Conservation (phyloP, 768 basidiomycete species). For the Suillus weaverae region DNA sequence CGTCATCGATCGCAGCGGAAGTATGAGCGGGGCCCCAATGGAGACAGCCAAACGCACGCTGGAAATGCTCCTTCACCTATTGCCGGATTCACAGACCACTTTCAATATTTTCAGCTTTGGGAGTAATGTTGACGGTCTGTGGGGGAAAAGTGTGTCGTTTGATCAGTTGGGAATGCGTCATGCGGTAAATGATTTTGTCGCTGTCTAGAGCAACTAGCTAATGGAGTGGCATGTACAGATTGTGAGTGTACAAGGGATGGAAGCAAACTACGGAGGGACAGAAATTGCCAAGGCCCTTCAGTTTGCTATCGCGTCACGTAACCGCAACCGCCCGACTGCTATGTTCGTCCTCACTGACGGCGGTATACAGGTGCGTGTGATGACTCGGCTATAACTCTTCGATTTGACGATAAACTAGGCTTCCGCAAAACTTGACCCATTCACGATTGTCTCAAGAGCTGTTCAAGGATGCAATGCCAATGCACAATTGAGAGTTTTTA, state of each 20-base stretch:
- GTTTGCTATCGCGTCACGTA: slow-evolving; percentile 37
- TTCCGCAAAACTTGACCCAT: slow-evolving; percentile 19
- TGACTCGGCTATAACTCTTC: not conserved
- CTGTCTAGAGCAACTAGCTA: slow-evolving; percentile 10
- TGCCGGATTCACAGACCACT: slow-evolving; percentile 40
- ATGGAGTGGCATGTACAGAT: slow-evolving; percentile 31
- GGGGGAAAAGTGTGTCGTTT: slow-evolving; percentile 36
- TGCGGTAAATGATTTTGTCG: slow-evolving; percentile 34
- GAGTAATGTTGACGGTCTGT: slow-evolving; percentile 26
- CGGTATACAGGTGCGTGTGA: slow-evolving; percentile 32
- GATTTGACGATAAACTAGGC: slow-evolving; percentile 5
- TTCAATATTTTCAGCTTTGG: slow-evolving; percentile 68
- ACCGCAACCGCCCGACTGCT: slow-evolving; percentile 39
- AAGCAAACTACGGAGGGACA: slow-evolving; percentile 51
- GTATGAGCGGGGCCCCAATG: slow-evolving; percentile 46
- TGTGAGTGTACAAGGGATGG: slow-evolving; percentile 39
- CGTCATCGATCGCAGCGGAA: slow-evolving; percentile 57
- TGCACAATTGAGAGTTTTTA: slow-evolving; percentile 50
- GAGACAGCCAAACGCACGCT: slow-evolving; percentile 50
- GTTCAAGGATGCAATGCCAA: slow-evolving; percentile 30
- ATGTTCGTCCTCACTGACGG: slow-evolving; percentile 65
- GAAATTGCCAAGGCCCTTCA: slow-evolving; percentile 45
- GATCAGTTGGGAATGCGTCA: slow-evolving; percentile 26
- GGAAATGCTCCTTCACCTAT: slow-evolving; percentile 45
- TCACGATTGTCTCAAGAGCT: slow-evolving; percentile 26